phyloP scores from a whole-genome alignment of 768 basidiomycete species.

The Rhizopogon roseolus region DNA sequence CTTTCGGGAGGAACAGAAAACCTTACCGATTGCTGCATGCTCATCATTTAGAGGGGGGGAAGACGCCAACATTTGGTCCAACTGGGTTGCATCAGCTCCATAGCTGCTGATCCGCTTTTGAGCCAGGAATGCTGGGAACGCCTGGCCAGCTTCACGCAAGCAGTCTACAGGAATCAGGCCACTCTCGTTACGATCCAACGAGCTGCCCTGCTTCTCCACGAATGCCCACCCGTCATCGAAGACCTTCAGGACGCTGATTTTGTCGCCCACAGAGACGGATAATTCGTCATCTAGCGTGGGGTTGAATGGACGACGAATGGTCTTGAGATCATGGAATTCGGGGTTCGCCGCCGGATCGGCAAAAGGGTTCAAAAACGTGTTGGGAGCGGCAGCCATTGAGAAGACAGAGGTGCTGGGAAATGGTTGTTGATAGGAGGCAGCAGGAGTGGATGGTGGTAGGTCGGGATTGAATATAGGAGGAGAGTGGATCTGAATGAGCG shows the following conservation, averaged over 20 bases:
- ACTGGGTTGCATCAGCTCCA: slow-evolving; percentile 1
- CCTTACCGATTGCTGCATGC: neutral
- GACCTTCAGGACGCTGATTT: slow-evolving; percentile 44
- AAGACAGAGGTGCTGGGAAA: neutral
- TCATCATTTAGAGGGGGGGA: neutral
- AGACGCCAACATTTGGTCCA: neutral
- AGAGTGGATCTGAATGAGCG: slow-evolving; percentile 12
- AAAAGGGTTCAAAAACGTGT: slow-evolving; percentile 24
- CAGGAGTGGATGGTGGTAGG: neutral
- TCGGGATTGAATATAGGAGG: slow-evolving; percentile 15
- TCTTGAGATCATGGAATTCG: slow-evolving; percentile 39
- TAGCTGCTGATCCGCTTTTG: slow-evolving; percentile 45
- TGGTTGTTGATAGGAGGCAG: slow-evolving; percentile 2
- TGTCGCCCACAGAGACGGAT: slow-evolving; percentile 43
- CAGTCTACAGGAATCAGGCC: slow-evolving; percentile 71
- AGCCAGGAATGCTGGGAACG: slow-evolving; percentile 43
- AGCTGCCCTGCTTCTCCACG: slow-evolving; percentile 39
- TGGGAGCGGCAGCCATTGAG: neutral
- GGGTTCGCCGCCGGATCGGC: slow-evolving; percentile 22
- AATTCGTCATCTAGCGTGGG: slow-evolving; percentile 60
- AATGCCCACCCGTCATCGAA: slow-evolving; percentile 74
- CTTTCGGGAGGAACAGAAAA: neutral
- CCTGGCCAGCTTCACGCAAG: slow-evolving; percentile 45
- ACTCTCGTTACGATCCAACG: slow-evolving; percentile 9
- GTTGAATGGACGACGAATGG: slow-evolving; percentile 50